Conservation (phyloP, 2,329 filamentous ascomycete species). For the Drechslerella dactyloides region DNA sequence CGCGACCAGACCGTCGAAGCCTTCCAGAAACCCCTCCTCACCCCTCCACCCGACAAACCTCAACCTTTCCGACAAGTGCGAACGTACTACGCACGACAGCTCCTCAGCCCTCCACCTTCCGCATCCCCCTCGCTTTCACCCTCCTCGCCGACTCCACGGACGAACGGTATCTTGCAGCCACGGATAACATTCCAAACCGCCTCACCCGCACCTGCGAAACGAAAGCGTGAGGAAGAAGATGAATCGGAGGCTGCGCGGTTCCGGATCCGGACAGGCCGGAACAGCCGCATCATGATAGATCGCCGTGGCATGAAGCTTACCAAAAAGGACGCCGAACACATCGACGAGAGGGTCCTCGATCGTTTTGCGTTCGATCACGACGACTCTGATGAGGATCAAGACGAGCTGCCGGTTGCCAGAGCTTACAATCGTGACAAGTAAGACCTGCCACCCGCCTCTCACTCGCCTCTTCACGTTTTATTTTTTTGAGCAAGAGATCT, state of each 20-base stretch:
- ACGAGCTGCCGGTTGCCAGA: constrained; percentile 17
- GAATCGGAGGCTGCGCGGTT: constrained; percentile 30
- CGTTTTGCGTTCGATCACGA: constrained; percentile 46
- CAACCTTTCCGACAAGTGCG: constrained; percentile 36
- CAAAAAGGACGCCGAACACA: constrained; percentile 32
- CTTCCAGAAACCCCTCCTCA: constrained; percentile 27
- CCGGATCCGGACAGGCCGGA: constrained; percentile 33
- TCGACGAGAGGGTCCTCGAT: constrained; percentile 44
- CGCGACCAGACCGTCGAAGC: constrained; percentile 45
- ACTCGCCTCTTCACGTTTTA: too few relatives aligned
- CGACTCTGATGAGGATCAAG: constrained; percentile 42
- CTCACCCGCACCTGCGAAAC: constrained; percentile 26
- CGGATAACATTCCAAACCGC: constrained; percentile 48
- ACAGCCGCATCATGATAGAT: constrained; percentile 35
- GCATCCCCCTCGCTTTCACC: constrained; percentile 41
- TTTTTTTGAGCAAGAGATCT: neutral
- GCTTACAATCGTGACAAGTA: constrained; percentile 43
- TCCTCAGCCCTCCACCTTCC: constrained; percentile 38
- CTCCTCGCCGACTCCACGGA: constrained; percentile 34
- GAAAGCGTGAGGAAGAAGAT: constrained; percentile 48
- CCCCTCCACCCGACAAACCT: constrained; percentile 28
- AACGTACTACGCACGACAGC: constrained; percentile 42
- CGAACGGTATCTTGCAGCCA: constrained; percentile 25
- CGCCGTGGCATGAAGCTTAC: constrained; percentile 37
- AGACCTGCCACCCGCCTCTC: neutral